A percentile compares a stretch with the other conserved stretches of the same genome.
phyloP scores from a whole-genome alignment of 495 filamentous ascomycete genomes.

The Talaromyces liani region DNA sequence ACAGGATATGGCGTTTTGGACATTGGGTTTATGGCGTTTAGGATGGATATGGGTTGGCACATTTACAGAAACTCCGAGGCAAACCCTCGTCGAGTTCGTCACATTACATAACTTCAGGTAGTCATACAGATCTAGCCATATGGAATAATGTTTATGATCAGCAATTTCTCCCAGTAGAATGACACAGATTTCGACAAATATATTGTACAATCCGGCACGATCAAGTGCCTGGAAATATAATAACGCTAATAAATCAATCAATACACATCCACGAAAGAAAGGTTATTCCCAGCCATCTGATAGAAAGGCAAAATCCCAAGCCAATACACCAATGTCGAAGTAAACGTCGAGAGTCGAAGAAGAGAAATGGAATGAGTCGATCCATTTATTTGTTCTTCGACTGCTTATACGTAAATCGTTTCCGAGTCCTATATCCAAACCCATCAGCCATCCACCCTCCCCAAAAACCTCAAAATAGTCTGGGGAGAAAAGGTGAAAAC shows the following conservation, averaged over 20 bases:
- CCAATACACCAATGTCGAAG: constrained; percentile 7
- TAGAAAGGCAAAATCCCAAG: neutral
- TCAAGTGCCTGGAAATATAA: neutral
- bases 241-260: constrained; percentile 1
- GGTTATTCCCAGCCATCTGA: neutral
- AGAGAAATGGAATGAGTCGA: constrained; percentile 4
- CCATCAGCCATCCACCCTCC: neutral
- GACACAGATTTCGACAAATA: neutral
- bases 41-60: neutral
- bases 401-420: constrained; percentile 73
- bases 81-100: neutral
- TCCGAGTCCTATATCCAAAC: constrained; percentile 63
- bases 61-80: neutral
- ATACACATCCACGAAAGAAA: neutral
- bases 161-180: neutral
- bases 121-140: neutral
- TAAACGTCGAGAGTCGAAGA: constrained; percentile 9
- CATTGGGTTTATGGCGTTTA: neutral
- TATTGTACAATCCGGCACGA: constrained; percentile 11
- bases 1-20: neutral
- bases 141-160: neutral
- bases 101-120: neutral
- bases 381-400: constrained; percentile 63
- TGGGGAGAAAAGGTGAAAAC: no score
- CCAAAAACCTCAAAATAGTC: no score